A percentile compares a stretch with the other conserved stretches of the same genome.
Evolutionary conservation across 2,329 filamentous ascomycete species (phyloP).

Genomic region (Colletotrichum gloeosporioides): DNA sequence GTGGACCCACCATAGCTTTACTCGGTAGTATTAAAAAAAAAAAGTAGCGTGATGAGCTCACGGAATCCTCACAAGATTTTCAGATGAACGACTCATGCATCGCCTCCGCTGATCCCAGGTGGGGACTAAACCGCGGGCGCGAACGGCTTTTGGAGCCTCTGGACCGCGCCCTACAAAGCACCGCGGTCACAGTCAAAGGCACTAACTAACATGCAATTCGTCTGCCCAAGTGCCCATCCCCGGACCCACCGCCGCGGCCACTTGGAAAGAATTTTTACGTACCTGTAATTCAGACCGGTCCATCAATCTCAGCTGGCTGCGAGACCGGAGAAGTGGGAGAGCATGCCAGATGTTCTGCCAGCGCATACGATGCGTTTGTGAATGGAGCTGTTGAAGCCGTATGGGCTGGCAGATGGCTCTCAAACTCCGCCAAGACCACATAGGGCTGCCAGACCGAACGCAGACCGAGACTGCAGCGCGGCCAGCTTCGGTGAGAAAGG

Average conservation of each 20-base stretch:
- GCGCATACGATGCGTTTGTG: neutral
- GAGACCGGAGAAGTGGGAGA: neutral
- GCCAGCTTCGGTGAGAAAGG: neutral
- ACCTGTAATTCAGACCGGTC: neutral
- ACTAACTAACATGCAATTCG: neutral
- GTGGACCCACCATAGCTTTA: neutral
- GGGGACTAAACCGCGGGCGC: neutral
- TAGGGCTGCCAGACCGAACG: neutral
- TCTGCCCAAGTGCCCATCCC: neutral
- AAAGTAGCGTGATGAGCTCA: neutral
- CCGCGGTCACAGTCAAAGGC: neutral
- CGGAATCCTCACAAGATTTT: neutral
- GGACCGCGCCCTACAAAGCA: neutral
- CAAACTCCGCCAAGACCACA: neutral
- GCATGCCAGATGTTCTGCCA: neutral
- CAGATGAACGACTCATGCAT: constrained; percentile 8
- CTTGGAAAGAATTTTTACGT: constrained; percentile 5
- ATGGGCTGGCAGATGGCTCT: neutral
- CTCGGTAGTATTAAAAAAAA: neutral
- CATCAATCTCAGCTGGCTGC: neutral
- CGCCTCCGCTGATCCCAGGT: neutral
- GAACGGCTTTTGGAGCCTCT: neutral
- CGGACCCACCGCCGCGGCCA: constrained; percentile 10
- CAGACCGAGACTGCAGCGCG: neutral
- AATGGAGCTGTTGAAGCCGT: neutral